Base-by-base conservation (phyloP, 2,329 filamentous ascomycete genomes). In the Cercospora berteroae region DNA sequence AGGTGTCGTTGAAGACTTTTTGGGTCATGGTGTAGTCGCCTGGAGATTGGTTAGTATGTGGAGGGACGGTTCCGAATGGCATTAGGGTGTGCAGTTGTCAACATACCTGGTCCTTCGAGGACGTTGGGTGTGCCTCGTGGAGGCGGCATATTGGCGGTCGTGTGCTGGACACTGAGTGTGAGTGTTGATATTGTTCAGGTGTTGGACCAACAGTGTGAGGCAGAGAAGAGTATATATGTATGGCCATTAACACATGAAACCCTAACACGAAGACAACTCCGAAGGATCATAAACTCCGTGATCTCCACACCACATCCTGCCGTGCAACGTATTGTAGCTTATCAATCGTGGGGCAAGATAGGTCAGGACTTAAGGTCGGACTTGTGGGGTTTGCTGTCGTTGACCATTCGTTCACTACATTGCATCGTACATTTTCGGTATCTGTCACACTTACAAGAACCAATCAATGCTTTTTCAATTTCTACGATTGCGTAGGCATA, bases 401-500 rank as follows among this genome's bases (percentile, higher is more conserved):
- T 5, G 20, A 25, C 25, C 44, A 7, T 23, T 20, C 18, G 10
- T 50, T 25, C 44, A 50, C 44, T 23, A 50, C 44, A 50, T 29
- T 16, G 25, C 52, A 31, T 57, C 29, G 52, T 57, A 57, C 52
- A 79, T 77, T 50, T 60, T 48, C n/a, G n/a, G 23, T 55, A 60
- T 58, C 36, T 20, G n/a, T 12, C 20, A 55, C 16, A n/a, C 60
- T 10, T 20, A 31, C 44, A 39, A 20, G 27, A 56, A 52, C 18
- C n/a, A 63, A 36, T 8, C 9, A 9, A 50, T 13, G 44, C 44
- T 20, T 48, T 59, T 59, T 4, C 52, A 2, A 20, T 50, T 8
- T 57, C 64, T 74, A 77, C 67, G 74, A 74, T 42, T 90, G 87
- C 36, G 87, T 90, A 20, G 94, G 94, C 94, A 98, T 98, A 69